Base-by-base conservation (phyloP, 2,329 filamentous ascomycete genomes). In the Neonectria punicea region DNA sequence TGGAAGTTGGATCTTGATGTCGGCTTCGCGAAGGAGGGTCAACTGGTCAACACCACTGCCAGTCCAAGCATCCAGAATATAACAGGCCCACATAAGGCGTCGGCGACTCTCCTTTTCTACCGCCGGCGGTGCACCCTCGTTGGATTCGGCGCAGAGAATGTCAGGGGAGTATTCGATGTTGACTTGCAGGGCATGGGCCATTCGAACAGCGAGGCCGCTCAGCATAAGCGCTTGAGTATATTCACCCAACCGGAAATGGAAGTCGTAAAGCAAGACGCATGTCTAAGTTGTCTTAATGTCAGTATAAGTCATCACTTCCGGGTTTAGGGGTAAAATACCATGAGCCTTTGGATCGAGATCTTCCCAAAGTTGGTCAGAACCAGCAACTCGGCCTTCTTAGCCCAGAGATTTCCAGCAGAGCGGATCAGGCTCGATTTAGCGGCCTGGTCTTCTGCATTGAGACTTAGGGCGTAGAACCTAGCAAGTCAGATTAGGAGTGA, bases 51-150 rank as follows among this genome's bases (percentile, higher is more conserved):
- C 75, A 49, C 79, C 79, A 53, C 76, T 80, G 22, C 79, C 78
- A 2, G 79, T 78, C 78, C 79, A 81, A 3, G 79, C 79, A 63
- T 81, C 80, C 18, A 81, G 73, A 14, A 80, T 78, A 53, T 81
- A 81, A 65, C 79, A 81, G 10, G 80, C 79, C 80, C 80, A 81
- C 80, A 81, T 81, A 9, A 81, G 75, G 13, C 80, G 76, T 13
- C 80, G 71, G 1, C 79, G 78, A 22, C 78, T 79, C 63, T 81
- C 80, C 20, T 79, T 74, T 47, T 79, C 74, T 5, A 80, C 78
- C 0, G 80, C 77, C 0, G 79, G 80, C 0, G 78, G 78, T 1
- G 74, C 70, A 2, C 66, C 68, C 2, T 73, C 70, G 43, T 75
- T 73, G 44, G 68, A 61, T 22, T 80, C 76, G 39, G 78, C 74